These are phyloP conservation scores for Hygrocybe punicea DNA, from an alignment of 768 basidiomycete species.

Conservation along the genomic window DNA sequence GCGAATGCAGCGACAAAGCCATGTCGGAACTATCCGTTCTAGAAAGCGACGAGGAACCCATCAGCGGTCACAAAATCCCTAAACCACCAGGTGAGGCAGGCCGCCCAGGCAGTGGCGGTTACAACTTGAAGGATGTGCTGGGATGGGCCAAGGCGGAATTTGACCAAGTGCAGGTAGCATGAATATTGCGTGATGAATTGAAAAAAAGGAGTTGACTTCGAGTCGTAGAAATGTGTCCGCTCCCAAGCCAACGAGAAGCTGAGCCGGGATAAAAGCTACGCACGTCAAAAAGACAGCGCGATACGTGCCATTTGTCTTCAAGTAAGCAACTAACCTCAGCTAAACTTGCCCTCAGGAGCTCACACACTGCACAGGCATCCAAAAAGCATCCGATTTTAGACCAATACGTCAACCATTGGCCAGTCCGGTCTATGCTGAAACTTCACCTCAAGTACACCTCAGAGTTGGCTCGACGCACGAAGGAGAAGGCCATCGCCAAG, in stretches of 20 bases:
- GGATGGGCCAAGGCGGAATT: constrained; percentile 13
- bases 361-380: too few relatives aligned
- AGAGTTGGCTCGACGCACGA: too few relatives aligned
- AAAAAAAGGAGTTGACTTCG: not conserved
- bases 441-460: too few relatives aligned
- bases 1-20: not conserved
- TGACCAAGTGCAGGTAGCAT: constrained; percentile 14
- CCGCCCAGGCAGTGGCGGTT: constrained; percentile 16
- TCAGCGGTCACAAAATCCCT: constrained; percentile 1
- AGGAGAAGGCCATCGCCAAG: too few relatives aligned
- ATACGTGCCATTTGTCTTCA: not conserved
- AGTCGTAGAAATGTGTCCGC: not conserved
- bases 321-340: not conserved
- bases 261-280: not conserved
- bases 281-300: not conserved
- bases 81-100: constrained; percentile 23
- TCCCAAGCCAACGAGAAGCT: not conserved
- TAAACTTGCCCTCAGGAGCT: too few relatives aligned
- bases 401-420: too few relatives aligned
- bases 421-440: too few relatives aligned
- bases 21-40: not conserved
- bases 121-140: constrained; percentile 17
- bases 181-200: not conserved
- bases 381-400: too few relatives aligned
- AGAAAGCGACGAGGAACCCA: not conserved